These are phyloP conservation scores for Austroboletus eburneus DNA, from an alignment of 768 basidiomycete species.

Conservation along the genomic window DNA sequence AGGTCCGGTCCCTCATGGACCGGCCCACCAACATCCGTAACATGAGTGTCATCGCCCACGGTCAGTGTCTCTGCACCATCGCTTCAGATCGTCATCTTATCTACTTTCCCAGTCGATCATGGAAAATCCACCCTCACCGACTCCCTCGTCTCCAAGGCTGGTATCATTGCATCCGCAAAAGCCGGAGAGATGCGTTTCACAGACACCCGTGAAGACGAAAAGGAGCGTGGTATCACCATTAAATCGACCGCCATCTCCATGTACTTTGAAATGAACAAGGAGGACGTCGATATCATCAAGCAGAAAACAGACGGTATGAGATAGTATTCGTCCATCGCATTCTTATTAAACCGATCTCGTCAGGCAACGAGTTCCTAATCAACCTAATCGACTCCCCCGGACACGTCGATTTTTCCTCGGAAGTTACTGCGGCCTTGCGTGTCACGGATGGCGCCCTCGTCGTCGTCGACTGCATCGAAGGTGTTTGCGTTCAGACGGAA, in stretches of 20 bases:
- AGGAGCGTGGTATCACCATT: slow-evolving; percentile 99
- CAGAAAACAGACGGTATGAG: slow-evolving; percentile 87
- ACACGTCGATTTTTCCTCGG: slow-evolving; percentile 99
- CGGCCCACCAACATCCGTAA: slow-evolving; percentile 88
- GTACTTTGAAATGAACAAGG: slow-evolving; percentile 96
- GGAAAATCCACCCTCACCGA: slow-evolving; percentile 99
- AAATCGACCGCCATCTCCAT: slow-evolving; percentile 99
- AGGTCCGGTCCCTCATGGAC: slow-evolving; percentile 88
- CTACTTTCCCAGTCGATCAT: slow-evolving; percentile 77
- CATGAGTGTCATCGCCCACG: slow-evolving; percentile 93
- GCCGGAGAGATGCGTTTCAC: slow-evolving; percentile 97
- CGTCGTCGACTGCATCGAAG: slow-evolving; percentile 99
- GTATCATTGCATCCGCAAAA: slow-evolving; percentile 94
- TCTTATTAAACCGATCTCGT: slow-evolving; percentile 5
- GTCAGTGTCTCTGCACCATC: slow-evolving; percentile 40
- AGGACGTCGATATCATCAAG: slow-evolving; percentile 78
- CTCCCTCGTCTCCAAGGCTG: slow-evolving; percentile 97
- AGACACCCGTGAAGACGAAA: slow-evolving; percentile 96
- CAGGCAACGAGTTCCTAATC: slow-evolving; percentile 96
- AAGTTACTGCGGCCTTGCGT: slow-evolving; percentile 99
- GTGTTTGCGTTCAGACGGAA: slow-evolving; percentile 99
- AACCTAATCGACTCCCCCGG: slow-evolving; percentile 99
- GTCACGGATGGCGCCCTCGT: slow-evolving; percentile 99
- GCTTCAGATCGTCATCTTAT: slow-evolving; percentile 16
- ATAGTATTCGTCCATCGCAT: not conserved